Percentiles rank a stretch among this genome's conserved stretches.
phyloP scores from a whole-genome alignment of 768 basidiomycete species.

The Tricholoma saponaceum region DNA sequence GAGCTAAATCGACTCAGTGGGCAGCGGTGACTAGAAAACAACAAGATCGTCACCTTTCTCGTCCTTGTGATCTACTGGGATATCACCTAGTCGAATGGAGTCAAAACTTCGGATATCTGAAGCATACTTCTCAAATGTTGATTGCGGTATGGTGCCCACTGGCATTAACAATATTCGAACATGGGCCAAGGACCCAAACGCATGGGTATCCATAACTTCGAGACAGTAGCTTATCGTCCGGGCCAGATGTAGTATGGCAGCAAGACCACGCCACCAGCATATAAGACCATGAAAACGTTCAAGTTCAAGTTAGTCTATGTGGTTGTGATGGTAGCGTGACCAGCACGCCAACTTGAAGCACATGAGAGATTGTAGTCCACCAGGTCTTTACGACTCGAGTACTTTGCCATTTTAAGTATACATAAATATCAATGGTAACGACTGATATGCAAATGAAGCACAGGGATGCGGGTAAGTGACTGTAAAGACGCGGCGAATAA shows the following conservation, averaged over 20 bases:
- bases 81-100: constrained; percentile 73
- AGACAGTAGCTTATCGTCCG: constrained; percentile 6
- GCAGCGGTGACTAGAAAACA: constrained; percentile 7
- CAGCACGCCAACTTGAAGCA: too few species aligned
- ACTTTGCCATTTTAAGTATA: too few species aligned
- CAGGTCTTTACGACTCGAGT: too few species aligned
- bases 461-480: too few species aligned
- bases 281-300: too few species aligned
- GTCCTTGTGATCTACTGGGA: constrained; percentile 75
- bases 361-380: too few species aligned
- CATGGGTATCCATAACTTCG: constrained; percentile 57
- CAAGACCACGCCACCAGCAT: too few species aligned
- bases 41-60: constrained; percentile 52
- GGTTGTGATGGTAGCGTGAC: too few species aligned
- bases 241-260: neutral
- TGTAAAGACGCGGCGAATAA: too few species aligned
- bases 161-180: constrained; percentile 84
- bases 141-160: constrained; percentile 66
- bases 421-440: too few species aligned
- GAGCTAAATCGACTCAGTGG: constrained; percentile 43
- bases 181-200: constrained; percentile 82
- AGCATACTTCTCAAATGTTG: constrained; percentile 73
- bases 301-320: too few species aligned
- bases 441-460: too few species aligned
- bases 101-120: constrained; percentile 71